Conservation (phyloP, 163 green algal genomes). For the Chlamydomonas reinhardtii region DNA sequence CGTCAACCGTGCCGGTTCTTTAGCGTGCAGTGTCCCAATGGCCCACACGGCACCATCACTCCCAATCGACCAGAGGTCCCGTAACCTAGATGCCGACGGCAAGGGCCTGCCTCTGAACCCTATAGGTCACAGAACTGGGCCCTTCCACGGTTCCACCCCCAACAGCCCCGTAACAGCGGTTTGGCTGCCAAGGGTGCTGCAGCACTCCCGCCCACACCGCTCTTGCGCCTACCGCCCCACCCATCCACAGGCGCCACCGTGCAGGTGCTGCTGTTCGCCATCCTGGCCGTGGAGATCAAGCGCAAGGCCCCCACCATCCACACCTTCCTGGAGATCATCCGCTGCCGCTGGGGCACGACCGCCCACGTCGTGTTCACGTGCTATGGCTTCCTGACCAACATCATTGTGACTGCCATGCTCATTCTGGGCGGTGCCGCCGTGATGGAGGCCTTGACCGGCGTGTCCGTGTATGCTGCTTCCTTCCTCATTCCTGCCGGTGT, state of each 20-base stretch:
- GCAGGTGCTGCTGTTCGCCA: slow-evolving; percentile 94
- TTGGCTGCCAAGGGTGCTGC: too few species aligned
- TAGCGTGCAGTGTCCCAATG: too few species aligned
- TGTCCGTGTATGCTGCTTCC: slow-evolving; percentile 73
- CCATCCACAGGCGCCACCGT: slow-evolving; percentile 83
- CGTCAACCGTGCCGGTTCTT: too few species aligned
- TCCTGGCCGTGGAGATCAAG: slow-evolving; percentile 97
- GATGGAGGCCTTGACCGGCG: slow-evolving; percentile 81
- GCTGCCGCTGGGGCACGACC: slow-evolving; percentile 72
- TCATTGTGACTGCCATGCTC: slow-evolving; percentile 86
- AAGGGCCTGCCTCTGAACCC: too few species aligned
- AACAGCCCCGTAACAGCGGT: too few species aligned
- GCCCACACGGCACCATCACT: too few species aligned
- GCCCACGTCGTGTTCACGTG: slow-evolving; percentile 82
- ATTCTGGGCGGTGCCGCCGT: slow-evolving; percentile 90
- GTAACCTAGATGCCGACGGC: too few species aligned
- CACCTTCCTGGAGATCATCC: slow-evolving; percentile 77
- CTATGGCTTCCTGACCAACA: slow-evolving; percentile 85
- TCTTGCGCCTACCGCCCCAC: background rate
- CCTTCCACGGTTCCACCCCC: too few species aligned
- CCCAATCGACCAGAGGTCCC: too few species aligned
- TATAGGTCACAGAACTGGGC: too few species aligned
- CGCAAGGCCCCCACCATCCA: slow-evolving; percentile 80
- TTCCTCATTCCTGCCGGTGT: slow-evolving; percentile 93
- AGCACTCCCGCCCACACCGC: too few species aligned